These are phyloP conservation scores for Artomyces pyxidatus DNA, from an alignment of 768 basidiomycete genomes.

Conservation along the genomic window DNA sequence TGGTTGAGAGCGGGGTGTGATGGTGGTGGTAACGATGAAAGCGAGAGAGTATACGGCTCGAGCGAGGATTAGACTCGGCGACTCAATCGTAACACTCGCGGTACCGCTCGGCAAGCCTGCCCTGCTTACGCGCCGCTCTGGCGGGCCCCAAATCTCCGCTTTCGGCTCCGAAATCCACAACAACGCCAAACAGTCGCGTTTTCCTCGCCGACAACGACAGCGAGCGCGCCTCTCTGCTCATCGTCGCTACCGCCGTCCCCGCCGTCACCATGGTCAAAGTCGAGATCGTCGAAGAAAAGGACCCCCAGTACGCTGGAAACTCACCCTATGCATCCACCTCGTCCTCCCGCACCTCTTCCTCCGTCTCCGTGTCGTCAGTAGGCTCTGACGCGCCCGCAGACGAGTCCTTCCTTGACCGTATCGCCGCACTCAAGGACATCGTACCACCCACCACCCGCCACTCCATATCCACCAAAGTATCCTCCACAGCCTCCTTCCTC, in stretches of 20 bases:
- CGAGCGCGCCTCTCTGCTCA: constrained; percentile 4
- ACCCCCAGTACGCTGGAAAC: constrained; percentile 37
- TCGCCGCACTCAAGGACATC: constrained; percentile 92
- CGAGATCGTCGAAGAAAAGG: constrained; percentile 80
- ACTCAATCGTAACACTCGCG: not conserved
- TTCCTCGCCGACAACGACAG: constrained; percentile 4
- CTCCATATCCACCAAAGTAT: constrained; percentile 52
- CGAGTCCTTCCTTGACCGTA: constrained; percentile 82
- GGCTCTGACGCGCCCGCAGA: constrained; percentile 63
- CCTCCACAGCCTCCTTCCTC: constrained; percentile 53
- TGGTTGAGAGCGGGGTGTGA: not conserved
- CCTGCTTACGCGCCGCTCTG: not conserved
- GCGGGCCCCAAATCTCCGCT: not conserved
- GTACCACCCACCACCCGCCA: constrained; percentile 87
- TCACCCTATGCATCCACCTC: constrained; percentile 72
- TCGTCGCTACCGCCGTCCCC: no score
- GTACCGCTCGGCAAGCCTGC: not conserved
- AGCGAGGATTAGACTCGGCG: not conserved
- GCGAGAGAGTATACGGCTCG: not conserved
- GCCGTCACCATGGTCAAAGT: constrained; percentile 90
- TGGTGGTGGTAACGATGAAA: not conserved
- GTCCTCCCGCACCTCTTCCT: constrained; percentile 63
- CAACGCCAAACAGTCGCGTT: not conserved
- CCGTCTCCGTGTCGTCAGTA: constrained; percentile 72
- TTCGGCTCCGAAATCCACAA: not conserved